Percentiles rank a stretch among this genome's conserved stretches.
phyloP scores from a whole-genome alignment of 2,329 filamentous ascomycete genomes.

The Pseudogymnoascus sp. region DNA sequence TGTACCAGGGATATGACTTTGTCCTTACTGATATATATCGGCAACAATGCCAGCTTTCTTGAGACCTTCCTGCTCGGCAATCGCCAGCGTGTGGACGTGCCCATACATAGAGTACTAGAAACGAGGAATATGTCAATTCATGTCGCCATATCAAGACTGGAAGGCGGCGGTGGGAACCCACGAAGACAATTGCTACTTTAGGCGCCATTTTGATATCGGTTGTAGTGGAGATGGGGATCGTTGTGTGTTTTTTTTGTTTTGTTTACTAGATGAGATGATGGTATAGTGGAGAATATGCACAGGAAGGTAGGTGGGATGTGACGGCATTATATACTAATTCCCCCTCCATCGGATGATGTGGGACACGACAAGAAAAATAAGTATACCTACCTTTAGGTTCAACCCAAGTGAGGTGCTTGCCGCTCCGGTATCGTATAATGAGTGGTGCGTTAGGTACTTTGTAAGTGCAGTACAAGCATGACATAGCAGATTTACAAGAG shows the following conservation, averaged over 20 bases:
- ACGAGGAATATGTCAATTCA: background rate
- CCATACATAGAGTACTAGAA: conserved; percentile 85
- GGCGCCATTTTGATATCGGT: conserved; percentile 35
- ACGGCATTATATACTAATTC: background rate
- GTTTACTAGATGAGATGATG: background rate
- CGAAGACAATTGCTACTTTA: conserved; percentile 85
- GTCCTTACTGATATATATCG: conserved; percentile 70
- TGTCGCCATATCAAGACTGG: conserved; percentile 5
- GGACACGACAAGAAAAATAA: background rate
- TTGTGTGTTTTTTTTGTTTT: background rate
- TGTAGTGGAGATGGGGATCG: background rate
- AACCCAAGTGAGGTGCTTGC: background rate
- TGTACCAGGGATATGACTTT: conserved; percentile 1
- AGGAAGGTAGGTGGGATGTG: background rate
- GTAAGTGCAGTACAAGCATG: background rate
- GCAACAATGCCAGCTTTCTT: conserved; percentile 75
- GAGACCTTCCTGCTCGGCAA: conserved; percentile 86
- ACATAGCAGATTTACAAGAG: background rate
- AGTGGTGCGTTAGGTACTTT: background rate
- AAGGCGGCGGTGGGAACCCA: conserved; percentile 39
- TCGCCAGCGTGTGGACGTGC: conserved; percentile 75
- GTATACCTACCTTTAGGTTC: background rate
- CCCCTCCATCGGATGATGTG: background rate
- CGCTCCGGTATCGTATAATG: background rate
- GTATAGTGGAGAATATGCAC: background rate